Evolutionary conservation across 345 rosid species (phyloP), one percentile per base, ranked within the genome.

Genomic region (Iberis pinnata): DNA sequence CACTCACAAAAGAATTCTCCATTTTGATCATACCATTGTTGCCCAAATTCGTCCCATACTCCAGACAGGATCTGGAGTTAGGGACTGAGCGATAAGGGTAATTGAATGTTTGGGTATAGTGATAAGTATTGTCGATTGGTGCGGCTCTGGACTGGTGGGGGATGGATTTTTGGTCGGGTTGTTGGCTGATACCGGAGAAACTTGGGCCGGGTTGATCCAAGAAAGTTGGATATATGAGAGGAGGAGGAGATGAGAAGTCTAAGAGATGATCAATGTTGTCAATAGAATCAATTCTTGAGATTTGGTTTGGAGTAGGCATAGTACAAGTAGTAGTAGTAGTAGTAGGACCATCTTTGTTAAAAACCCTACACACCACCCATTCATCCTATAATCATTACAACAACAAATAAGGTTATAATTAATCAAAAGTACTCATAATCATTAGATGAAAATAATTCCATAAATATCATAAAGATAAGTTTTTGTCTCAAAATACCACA

Each of bases 321-420:
- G 8, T 29, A 26, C 6, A 15, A 22, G 38, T 27, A 18, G 65
- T 19, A 19, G 53, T 11, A 35, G 59, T 36, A 45, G 59, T 47
- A 42, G 41, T n/a, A 42, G 37, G 59, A 60, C 68, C 63, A 65
- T 65, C 79, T 75, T 92, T 92, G 73, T 92, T 84, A 36, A 92
- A 88, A 77, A 92, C 79, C 86, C 98, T 78, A 75, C 95, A 64
- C 43, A 88, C 96, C 49, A 83, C 95, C 98, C 98, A 92, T 73
- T 85, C 98, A 67, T 83, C 93, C 98, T 70, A n/a, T 51, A 53
- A 38, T 12, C 63, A 38, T 22, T 37, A 53, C 32, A 9, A n/a
- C 9, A 49, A 53, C 2, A 58, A 37, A 8, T n/a, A 13, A 15
- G 32, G 12, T n/a, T 3, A 6, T 18, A 66, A 40, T 49, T 16